Evolutionary conservation across 1,284 basidiomycete species (phyloP).

Genomic region (Leccinum pachyderme): DNA sequence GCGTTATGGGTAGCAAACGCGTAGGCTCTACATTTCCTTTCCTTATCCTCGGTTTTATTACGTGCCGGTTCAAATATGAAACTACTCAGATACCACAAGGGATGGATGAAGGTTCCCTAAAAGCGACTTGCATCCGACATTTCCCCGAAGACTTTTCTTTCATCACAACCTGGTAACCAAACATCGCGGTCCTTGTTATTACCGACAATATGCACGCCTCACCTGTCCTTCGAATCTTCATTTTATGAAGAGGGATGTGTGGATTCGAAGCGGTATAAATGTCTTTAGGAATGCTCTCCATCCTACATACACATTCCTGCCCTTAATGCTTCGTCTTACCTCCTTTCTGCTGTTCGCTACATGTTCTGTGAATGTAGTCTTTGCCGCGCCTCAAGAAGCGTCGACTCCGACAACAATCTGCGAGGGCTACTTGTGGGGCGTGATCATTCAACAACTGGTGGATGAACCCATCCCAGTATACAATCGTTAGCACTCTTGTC

Average conservation of each 20-base stretch:
- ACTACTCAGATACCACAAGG: not conserved
- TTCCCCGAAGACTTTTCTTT: not conserved
- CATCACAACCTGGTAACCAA: no score
- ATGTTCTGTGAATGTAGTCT: not conserved
- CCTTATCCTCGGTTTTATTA: not conserved
- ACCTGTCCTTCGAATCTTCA: not conserved
- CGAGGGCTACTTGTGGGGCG: constrained; percentile 14
- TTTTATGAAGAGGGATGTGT: not conserved
- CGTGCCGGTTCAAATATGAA: not conserved
- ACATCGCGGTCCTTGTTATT: not conserved
- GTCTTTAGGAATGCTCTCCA: not conserved
- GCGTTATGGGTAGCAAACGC: not conserved
- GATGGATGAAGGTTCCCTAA: not conserved
- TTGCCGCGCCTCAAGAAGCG: constrained; percentile 1
- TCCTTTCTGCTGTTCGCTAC: constrained; percentile 3
- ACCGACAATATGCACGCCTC: not conserved
- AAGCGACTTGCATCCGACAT: not conserved
- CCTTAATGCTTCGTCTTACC: constrained; percentile 12
- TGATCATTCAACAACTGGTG: constrained; percentile 8
- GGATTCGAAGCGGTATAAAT: constrained; percentile 14
- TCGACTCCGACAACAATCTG: constrained; percentile 8
- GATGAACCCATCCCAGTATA: constrained; percentile 8
- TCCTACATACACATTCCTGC: not conserved
- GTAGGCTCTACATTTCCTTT: not conserved
- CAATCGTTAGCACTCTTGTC: constrained; percentile 11